Evolutionary conservation across 805 yeast genomes (phyloP), one percentile per base, ranked within the genome.

Genomic region (Pichia cephalocereana): DNA sequence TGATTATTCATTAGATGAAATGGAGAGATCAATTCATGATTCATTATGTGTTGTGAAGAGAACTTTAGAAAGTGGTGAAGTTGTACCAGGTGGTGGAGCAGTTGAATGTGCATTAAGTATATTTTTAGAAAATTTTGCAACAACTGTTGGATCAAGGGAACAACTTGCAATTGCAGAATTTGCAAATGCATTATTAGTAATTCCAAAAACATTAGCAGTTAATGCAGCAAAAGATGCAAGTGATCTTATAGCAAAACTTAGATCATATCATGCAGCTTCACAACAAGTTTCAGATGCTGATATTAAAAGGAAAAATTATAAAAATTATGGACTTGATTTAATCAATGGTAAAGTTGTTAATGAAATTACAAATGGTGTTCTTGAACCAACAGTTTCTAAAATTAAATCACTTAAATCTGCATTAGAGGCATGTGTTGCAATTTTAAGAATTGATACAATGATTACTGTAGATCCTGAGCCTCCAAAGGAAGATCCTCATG

Each of bases 41-140:
- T 86, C 98, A 3, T 74, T 93, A 54, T 82, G 88, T 41, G 99
- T 93, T 37, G 96, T 93, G 37, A 93, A 93, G 72, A 82, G 99
- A 64, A 89, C 98, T 12, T 76, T 95, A 56, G 99, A 93, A 68
- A 81, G 91, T 60, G 98, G 97, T 19, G 70, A 77, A 56, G 90
- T 95, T 49, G 99, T 93, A 7, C 98, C 99, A 40, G 99, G 99
- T 52, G 99, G 99, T 55, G 99, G 99, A 52, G 95, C 96, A n/a
- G 99, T 93, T 36, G 99, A 93, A 70, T 77, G 96, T 45, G 98
- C 98, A 3, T 76, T 93, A 62, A 90, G 89, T 70, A 89, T 93
- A 46, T 93, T 87, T 66, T 74, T 93, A 64, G 99, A 93, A 68
- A 91, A 87, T 65, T 93, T 93, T 68, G 99, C 99, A 44, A 93